Evolutionary conservation across 805 yeast species (phyloP).

Genomic region (Lachancea sp.): DNA sequence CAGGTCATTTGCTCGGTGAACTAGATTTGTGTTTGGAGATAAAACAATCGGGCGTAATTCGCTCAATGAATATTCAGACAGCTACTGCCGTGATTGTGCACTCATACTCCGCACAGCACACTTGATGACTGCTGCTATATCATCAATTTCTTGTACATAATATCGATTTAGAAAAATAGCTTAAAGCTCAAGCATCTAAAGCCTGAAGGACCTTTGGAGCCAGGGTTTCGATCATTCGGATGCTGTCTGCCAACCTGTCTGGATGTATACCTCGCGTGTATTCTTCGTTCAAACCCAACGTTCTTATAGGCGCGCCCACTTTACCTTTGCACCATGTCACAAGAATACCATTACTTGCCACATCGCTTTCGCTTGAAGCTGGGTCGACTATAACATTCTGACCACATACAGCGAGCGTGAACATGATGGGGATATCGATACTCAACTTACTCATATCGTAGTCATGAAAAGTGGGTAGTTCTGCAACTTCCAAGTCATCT

Average conservation of each 20-base stretch:
- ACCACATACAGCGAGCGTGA: slow-evolving; percentile 73
- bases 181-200: slow-evolving; percentile 34
- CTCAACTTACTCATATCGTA: slow-evolving; percentile 64
- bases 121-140: not conserved
- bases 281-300: slow-evolving; percentile 50
- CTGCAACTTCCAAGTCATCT: slow-evolving; percentile 64
- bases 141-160: not conserved
- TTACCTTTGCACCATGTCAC: slow-evolving; percentile 64
- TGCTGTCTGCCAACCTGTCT: slow-evolving; percentile 43
- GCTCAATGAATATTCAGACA: slow-evolving; percentile 96
- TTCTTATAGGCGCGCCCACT: slow-evolving; percentile 66
- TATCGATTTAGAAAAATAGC: not conserved
- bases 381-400: slow-evolving; percentile 70
- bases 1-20: slow-evolving; percentile 75
- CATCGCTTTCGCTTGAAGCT: slow-evolving; percentile 79
- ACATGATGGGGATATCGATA: slow-evolving; percentile 56
- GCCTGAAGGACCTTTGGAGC: slow-evolving; percentile 61
- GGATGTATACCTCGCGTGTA: slow-evolving; percentile 51
- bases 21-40: slow-evolving; percentile 85
- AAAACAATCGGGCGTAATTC: slow-evolving; percentile 82
- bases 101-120: slow-evolving; percentile 57
- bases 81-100: slow-evolving; percentile 93
- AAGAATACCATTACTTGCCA: slow-evolving; percentile 75
- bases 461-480: slow-evolving; percentile 85
- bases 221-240: slow-evolving; percentile 50